phyloP scores from a whole-genome alignment of 176 grass and related monocot species.

The Oryza coarctata region DNA sequence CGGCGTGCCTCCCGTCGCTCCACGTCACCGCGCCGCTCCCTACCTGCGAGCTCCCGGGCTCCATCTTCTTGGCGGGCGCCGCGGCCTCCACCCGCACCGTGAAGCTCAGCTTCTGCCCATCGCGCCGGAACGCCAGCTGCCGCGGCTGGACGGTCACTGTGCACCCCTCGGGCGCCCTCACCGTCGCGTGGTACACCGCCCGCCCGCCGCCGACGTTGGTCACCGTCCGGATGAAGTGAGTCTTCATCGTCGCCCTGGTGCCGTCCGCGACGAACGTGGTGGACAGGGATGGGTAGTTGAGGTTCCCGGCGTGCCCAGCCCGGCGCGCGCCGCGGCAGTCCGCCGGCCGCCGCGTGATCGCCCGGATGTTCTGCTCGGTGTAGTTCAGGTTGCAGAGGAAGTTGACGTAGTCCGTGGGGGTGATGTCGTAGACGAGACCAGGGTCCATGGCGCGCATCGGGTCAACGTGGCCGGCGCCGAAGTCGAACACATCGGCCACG shows the following conservation, averaged over 20 bases:
- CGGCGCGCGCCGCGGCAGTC: constrained; percentile 64
- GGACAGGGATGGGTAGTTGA: constrained; percentile 80
- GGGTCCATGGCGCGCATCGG: constrained; percentile 95
- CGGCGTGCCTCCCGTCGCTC: constrained; percentile 64
- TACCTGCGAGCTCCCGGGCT: constrained; percentile 79
- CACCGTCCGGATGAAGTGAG: constrained; percentile 76
- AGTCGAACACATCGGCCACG: constrained; percentile 63
- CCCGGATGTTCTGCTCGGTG: constrained; percentile 78
- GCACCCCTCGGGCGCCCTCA: constrained; percentile 58
- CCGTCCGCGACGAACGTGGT: constrained; percentile 53
- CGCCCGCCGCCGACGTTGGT: constrained; percentile 62
- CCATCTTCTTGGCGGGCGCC: constrained; percentile 49
- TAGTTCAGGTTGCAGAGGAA: constrained; percentile 94
- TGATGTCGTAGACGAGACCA: constrained; percentile 78
- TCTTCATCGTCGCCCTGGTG: constrained; percentile 33
- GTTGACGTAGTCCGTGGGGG: constrained; percentile 48
- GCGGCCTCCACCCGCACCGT: constrained; percentile 53
- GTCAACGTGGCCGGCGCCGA: constrained; percentile 82
- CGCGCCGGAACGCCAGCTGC: constrained; percentile 65
- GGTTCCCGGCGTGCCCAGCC: constrained; percentile 67
- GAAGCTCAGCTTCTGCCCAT: constrained; percentile 89
- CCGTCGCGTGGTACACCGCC: constrained; percentile 46
- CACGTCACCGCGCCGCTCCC: constrained; percentile 71
- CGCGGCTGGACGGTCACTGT: constrained; percentile 67
- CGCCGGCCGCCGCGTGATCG: constrained; percentile 61